These are phyloP conservation scores for Ceratobasidium theobromae DNA, from an alignment of 1,284 basidiomycete species.

Conservation along the genomic window DNA sequence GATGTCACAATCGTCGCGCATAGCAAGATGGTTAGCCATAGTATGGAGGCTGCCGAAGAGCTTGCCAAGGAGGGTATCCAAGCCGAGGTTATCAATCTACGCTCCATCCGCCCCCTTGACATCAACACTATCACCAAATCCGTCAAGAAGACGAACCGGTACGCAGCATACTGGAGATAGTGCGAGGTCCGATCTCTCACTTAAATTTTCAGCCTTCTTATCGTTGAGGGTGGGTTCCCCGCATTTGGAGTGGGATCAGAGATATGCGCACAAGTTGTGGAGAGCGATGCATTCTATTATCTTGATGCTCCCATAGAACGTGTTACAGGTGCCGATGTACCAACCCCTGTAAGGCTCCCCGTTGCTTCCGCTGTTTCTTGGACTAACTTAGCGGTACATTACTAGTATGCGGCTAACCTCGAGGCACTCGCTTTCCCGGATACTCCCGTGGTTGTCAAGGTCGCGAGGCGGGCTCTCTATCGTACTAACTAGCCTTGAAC, in stretches of 20 bases:
- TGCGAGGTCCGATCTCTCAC: neutral
- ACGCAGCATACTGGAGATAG: slow-evolving; percentile 37
- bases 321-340: slow-evolving; percentile 94
- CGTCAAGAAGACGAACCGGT: slow-evolving; percentile 98
- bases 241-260: slow-evolving; percentile 98
- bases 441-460: slow-evolving; percentile 82
- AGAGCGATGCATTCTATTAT: slow-evolving; percentile 95
- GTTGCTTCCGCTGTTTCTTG: slow-evolving; percentile 26
- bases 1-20: slow-evolving; percentile 97
- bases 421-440: slow-evolving; percentile 92
- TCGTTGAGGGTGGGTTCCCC: slow-evolving; percentile 98
- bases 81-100: slow-evolving; percentile 97
- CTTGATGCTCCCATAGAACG: slow-evolving; percentile 98
- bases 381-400: slow-evolving; percentile 1
- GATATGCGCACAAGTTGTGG: slow-evolving; percentile 94
- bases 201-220: slow-evolving; percentile 64
- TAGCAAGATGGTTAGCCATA: slow-evolving; percentile 93
- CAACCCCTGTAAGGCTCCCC: slow-evolving; percentile 77
- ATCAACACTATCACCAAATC: slow-evolving; percentile 95
- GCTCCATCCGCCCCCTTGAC: slow-evolving; percentile 93
- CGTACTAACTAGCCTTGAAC: slow-evolving; percentile 61
- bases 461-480: slow-evolving; percentile 89
- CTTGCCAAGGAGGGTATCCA: slow-evolving; percentile 96
- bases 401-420: slow-evolving; percentile 85
- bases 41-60: slow-evolving; percentile 88